Percentiles rank a stretch among this genome's conserved stretches.
Evolutionary conservation across 371 early-diverging fungal genomes (phyloP).

Genomic region (Chytridium lagenaria): DNA sequence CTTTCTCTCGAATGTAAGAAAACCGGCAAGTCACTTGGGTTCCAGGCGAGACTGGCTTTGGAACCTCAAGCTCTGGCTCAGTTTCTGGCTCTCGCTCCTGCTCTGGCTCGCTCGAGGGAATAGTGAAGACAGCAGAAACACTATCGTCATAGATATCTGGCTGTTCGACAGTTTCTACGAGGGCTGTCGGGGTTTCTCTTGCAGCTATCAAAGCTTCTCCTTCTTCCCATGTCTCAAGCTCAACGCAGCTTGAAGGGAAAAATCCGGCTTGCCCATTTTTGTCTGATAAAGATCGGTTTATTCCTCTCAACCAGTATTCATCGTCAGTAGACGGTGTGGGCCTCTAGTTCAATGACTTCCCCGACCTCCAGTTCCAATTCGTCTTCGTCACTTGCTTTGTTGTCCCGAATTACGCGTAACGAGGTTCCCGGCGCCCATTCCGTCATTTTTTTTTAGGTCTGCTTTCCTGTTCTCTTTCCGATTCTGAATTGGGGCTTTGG

Average conservation of each 20-base stretch:
- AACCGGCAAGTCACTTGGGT: conserved; percentile 42
- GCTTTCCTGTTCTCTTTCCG: not conserved
- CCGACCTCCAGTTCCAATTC: conserved; percentile 55
- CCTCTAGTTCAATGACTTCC: conserved; percentile 52
- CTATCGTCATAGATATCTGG: conserved; percentile 19
- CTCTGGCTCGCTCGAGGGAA: no score
- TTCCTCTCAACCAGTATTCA: conserved; percentile 57
- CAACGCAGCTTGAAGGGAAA: conserved; percentile 51
- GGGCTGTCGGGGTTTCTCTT: not conserved
- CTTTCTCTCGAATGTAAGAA: conserved; percentile 47
- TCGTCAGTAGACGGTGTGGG: conserved; percentile 37
- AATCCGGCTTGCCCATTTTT: conserved; percentile 55
- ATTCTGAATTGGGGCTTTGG: not conserved
- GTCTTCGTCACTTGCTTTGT: conserved; percentile 40
- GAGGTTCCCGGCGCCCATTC: conserved; percentile 29
- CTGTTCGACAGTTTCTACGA: not conserved
- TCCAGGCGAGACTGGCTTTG: conserved; percentile 49
- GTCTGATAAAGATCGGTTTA: conserved; percentile 51
- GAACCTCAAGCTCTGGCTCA: conserved; percentile 27
- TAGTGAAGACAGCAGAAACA: conserved; percentile 3
- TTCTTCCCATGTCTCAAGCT: conserved; percentile 42
- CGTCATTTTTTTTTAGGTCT: not conserved
- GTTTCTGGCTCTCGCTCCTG: not conserved
- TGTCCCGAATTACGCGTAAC: conserved; percentile 36
- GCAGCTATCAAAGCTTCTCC: not conserved